A percentile compares a stretch with the other conserved stretches of the same genome.
Conservation (phyloP, 495 filamentous ascomycete genomes). For the Viridothelium virens region DNA sequence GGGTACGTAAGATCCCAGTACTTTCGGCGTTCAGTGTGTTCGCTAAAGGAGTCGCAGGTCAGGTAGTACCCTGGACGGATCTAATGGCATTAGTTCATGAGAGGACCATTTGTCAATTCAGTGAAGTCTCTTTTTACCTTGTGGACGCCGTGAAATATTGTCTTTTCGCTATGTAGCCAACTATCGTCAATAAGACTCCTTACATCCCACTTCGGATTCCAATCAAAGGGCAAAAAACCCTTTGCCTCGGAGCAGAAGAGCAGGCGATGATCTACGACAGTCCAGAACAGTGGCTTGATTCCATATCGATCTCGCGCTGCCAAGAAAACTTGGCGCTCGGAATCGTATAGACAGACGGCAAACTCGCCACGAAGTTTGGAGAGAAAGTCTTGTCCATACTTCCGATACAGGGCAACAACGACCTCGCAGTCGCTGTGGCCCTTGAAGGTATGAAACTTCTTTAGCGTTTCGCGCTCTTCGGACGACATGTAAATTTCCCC, state of each 20-base stretch:
- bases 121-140: slow-evolving; percentile 26
- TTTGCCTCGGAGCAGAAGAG: slow-evolving; percentile 43
- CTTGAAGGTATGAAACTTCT: slow-evolving; percentile 30
- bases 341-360: slow-evolving; percentile 44
- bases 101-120: background rate
- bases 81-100: background rate
- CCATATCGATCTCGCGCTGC: slow-evolving; percentile 46
- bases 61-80: slow-evolving; percentile 33
- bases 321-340: slow-evolving; percentile 34
- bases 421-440: slow-evolving; percentile 43
- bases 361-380: slow-evolving; percentile 47
- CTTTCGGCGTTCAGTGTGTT: slow-evolving; percentile 27
- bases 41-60: slow-evolving; percentile 26
- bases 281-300: slow-evolving; percentile 49
- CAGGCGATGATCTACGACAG: slow-evolving; percentile 31
- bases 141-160: slow-evolving; percentile 42
- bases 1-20: slow-evolving; percentile 47
- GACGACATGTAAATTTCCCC: slow-evolving; percentile 3
- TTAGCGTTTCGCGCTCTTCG: slow-evolving; percentile 11
- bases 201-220: slow-evolving; percentile 44
- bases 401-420: slow-evolving; percentile 44
- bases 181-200: slow-evolving; percentile 33
- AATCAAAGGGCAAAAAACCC: slow-evolving; percentile 40
- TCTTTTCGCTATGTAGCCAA: slow-evolving; percentile 37
- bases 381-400: slow-evolving; percentile 41